Conservation (phyloP, 306 rosid species). For the Bauhinia variegata region DNA sequence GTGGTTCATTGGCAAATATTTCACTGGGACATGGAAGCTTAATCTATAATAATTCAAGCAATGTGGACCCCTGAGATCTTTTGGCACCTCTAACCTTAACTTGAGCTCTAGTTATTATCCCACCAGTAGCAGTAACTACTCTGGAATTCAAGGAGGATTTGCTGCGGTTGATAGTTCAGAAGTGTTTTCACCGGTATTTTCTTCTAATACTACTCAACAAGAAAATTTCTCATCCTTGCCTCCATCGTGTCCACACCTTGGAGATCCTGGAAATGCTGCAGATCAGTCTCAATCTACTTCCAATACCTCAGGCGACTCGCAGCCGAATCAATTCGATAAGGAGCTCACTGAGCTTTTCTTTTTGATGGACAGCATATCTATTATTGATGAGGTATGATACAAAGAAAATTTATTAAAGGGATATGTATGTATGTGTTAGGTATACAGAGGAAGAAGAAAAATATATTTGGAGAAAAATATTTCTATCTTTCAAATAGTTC, state of each 20-base stretch:
- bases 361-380: neutral
- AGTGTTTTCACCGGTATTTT: neutral
- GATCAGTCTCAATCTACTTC: neutral
- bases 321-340: neutral
- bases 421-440: too few relatives aligned
- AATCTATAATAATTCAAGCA: constrained; percentile 7
- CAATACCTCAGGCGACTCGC: neutral
- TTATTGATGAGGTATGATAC: constrained; percentile 28
- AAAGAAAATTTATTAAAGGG: too few relatives aligned
- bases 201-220: neutral
- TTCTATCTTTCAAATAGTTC: too few relatives aligned
- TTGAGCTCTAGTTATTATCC: neutral
- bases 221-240: constrained; percentile 12
- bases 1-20: neutral
- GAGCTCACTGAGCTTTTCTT: constrained; percentile 13
- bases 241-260: constrained; percentile 9
- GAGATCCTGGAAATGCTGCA: constrained; percentile 12
- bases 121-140: neutral
- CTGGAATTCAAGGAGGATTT: constrained; percentile 8
- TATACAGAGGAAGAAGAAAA: too few relatives aligned
- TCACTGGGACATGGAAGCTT: neutral
- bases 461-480: too few relatives aligned
- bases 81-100: neutral
- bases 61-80: neutral
- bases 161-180: neutral